These are phyloP conservation scores for Spencermartinsiella ligniputridi DNA, from an alignment of 1,139 yeast genomes.

Conservation along the genomic window DNA sequence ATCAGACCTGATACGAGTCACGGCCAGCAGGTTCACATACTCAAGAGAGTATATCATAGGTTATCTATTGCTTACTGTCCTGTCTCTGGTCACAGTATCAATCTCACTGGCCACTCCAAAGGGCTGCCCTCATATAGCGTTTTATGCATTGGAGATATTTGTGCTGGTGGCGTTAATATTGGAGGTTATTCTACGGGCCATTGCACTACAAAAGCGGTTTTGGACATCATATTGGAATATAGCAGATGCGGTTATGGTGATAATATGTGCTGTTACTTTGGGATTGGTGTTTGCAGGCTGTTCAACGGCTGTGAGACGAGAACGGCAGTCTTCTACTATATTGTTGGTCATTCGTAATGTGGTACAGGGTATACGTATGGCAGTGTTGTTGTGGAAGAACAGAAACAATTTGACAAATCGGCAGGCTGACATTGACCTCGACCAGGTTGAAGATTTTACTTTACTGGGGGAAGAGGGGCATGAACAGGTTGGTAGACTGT, in stretches of 20 bases:
- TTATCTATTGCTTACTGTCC: slow-evolving; percentile 15
- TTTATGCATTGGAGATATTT: slow-evolving; percentile 16
- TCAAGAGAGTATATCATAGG: slow-evolving; percentile 18
- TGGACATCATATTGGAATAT: slow-evolving; percentile 20
- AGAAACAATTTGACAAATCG: slow-evolving; percentile 14
- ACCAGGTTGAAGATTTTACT: slow-evolving; percentile 15
- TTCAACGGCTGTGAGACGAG: slow-evolving; percentile 15
- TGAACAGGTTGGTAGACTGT: no score
- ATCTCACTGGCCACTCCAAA: slow-evolving; percentile 18
- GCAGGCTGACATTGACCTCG: slow-evolving; percentile 18
- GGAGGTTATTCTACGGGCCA: slow-evolving; percentile 17
- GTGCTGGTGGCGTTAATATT: slow-evolving; percentile 17
- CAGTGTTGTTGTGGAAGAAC: slow-evolving; percentile 17
- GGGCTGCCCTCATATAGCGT: slow-evolving; percentile 19
- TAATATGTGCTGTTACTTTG: slow-evolving; percentile 16
- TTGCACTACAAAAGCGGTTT: slow-evolving; percentile 15
- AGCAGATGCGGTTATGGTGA: slow-evolving; percentile 16
- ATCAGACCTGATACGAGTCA: slow-evolving; percentile 16
- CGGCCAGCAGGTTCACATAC: slow-evolving; percentile 20
- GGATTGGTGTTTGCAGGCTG: slow-evolving; percentile 21
- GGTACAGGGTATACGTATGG: slow-evolving; percentile 16
- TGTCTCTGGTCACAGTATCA: slow-evolving; percentile 17
- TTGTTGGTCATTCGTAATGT: slow-evolving; percentile 17
- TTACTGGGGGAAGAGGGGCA: not conserved
- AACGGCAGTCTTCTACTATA: slow-evolving; percentile 17